phyloP scores from a whole-genome alignment of 192 early-diverging fungal species.

The Coemansia asiatica region DNA sequence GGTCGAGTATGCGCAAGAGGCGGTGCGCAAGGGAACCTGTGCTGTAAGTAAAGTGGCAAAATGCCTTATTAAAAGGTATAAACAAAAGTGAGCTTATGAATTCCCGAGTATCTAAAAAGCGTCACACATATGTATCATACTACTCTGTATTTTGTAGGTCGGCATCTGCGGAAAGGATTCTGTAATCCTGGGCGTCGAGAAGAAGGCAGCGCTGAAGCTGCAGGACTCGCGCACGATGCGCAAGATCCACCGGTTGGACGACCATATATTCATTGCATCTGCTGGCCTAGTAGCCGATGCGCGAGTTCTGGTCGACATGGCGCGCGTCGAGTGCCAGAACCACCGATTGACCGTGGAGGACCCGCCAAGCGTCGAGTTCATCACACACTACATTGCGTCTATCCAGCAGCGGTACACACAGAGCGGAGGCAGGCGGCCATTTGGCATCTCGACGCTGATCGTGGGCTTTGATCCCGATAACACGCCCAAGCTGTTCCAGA shows the following conservation, averaged over 20 bases:
- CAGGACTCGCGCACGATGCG: conserved; percentile 96
- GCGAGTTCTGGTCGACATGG: conserved; percentile 93
- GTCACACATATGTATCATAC: no score
- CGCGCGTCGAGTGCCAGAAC: conserved; percentile 95
- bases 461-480: conserved; percentile 90
- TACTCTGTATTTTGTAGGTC: no score
- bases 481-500: conserved; percentile 94
- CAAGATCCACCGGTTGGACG: conserved; percentile 95
- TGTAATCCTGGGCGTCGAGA: conserved; percentile 95
- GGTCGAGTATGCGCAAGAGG: conserved; percentile 98
- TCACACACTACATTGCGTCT: conserved; percentile 93
- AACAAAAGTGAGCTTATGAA: not conserved
- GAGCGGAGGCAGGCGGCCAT: conserved; percentile 96
- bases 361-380: conserved; percentile 95
- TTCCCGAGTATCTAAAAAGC: not conserved
- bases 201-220: conserved; percentile 91
- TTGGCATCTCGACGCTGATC: conserved; percentile 96
- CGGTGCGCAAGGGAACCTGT: conserved; percentile 95
- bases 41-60: conserved; percentile 66
- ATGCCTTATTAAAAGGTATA: not conserved
- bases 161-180: conserved; percentile 89
- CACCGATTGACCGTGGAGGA: conserved; percentile 98
- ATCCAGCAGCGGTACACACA: conserved; percentile 99
- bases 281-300: conserved; percentile 97
- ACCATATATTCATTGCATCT: conserved; percentile 95